Evolutionary conservation across 2,329 filamentous ascomycete genomes (phyloP).

Genomic region (Verticillium longisporum): DNA sequence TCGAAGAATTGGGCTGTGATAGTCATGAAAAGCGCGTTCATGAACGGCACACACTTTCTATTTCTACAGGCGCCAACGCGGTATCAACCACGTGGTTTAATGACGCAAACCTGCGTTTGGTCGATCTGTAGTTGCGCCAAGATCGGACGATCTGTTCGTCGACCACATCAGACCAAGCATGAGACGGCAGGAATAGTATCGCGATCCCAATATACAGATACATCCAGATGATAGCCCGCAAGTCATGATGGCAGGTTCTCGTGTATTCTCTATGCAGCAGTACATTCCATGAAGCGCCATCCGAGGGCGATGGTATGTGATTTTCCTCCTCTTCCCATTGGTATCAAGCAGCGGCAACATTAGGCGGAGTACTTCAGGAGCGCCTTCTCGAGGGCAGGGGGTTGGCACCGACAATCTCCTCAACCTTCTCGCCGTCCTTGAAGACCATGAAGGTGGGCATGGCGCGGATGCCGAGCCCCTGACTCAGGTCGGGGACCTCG

Average conservation of each 20-base stretch:
- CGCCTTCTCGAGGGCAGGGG: constrained; percentile 54
- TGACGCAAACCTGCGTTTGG: too few species aligned
- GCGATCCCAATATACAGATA: neutral
- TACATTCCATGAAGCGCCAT: neutral
- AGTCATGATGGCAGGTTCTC: neutral
- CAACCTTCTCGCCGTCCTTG: constrained; percentile 67
- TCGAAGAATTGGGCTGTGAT: too few species aligned
- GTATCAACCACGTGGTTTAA: too few species aligned
- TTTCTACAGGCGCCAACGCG: too few species aligned
- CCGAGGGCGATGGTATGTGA: neutral
- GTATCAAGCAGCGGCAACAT: neutral
- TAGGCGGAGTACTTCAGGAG: constrained; percentile 17
- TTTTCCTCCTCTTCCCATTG: neutral
- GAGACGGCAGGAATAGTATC: neutral
- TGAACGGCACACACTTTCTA: too few species aligned
- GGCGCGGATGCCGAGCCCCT: constrained; percentile 73
- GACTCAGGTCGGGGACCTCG: constrained; percentile 65
- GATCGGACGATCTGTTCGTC: too few species aligned
- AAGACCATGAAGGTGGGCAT: constrained; percentile 92
- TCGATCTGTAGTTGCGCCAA: too few species aligned
- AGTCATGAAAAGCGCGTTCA: too few species aligned
- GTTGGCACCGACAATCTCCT: constrained; percentile 75
- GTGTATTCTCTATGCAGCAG: neutral
- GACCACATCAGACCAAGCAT: too few species aligned
- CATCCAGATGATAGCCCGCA: neutral